phyloP scores from a whole-genome alignment of 306 rosid species.

The Rubus idaeus region DNA sequence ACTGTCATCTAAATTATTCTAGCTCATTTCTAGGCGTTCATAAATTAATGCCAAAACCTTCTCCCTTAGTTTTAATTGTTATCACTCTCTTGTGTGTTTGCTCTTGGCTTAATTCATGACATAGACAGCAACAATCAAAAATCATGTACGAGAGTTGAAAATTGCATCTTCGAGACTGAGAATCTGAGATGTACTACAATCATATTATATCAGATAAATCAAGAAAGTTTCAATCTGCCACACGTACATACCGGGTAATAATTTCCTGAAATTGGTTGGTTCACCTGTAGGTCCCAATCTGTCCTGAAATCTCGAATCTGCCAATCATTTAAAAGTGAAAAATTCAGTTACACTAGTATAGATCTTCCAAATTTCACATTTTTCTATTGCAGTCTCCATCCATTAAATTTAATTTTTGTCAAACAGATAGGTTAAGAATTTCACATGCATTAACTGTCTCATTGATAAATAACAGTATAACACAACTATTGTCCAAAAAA shows the following conservation, averaged over 20 bases:
- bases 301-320: slow-evolving; percentile 38
- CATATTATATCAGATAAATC: background rate
- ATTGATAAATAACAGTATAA: background rate
- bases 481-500: too few species aligned
- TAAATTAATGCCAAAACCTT: too few species aligned
- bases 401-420: background rate
- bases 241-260: slow-evolving; percentile 34
- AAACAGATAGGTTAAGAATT: background rate
- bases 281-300: slow-evolving; percentile 37
- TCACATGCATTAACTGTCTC: background rate
- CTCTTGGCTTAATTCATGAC: too few species aligned
- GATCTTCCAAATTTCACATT: background rate
- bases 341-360: background rate
- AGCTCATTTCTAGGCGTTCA: too few species aligned
- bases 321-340: slow-evolving; percentile 17
- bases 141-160: too few species aligned
- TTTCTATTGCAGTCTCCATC: slow-evolving; percentile 3
- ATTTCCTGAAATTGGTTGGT: slow-evolving; percentile 40
- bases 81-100: too few species aligned
- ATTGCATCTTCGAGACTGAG: background rate
- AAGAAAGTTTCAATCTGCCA: slow-evolving; percentile 11
- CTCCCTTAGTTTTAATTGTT: too few species aligned
- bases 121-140: too few species aligned
- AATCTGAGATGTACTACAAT: background rate
- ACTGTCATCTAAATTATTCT: too few species aligned